phyloP scores from a whole-genome alignment of 2,329 filamentous ascomycete species.

The Diaporthe capsici region DNA sequence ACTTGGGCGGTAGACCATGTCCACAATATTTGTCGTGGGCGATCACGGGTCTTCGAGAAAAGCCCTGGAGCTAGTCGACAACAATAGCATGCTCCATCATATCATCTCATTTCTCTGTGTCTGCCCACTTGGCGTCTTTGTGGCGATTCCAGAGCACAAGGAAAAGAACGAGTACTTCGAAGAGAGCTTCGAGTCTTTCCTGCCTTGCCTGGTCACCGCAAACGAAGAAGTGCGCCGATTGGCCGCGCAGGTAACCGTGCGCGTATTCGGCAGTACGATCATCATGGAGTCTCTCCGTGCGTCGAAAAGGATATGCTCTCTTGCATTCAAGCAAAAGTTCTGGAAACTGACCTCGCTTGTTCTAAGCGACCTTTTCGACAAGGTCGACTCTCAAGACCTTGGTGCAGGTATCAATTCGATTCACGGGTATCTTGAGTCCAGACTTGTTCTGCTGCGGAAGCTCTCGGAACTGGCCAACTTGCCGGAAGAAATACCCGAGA shows the following conservation, averaged over 20 bases:
- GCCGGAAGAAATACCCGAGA: slow-evolving; percentile 68
- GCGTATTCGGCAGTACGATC: slow-evolving; percentile 59
- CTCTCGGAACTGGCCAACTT: slow-evolving; percentile 68
- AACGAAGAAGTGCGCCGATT: slow-evolving; percentile 64
- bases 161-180: slow-evolving; percentile 57
- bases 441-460: slow-evolving; percentile 63
- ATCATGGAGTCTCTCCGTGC: slow-evolving; percentile 54
- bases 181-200: slow-evolving; percentile 65
- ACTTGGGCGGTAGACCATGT: slow-evolving; percentile 52
- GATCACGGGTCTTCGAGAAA: slow-evolving; percentile 58
- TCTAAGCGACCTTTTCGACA: slow-evolving; percentile 65
- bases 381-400: slow-evolving; percentile 58
- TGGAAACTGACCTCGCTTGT: slow-evolving; percentile 68
- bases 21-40: slow-evolving; percentile 54
- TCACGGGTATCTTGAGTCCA: slow-evolving; percentile 69
- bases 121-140: slow-evolving; percentile 65
- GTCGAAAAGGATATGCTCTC: slow-evolving; percentile 54
- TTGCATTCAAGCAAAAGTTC: slow-evolving; percentile 59
- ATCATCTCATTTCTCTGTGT: slow-evolving; percentile 71
- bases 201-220: slow-evolving; percentile 67
- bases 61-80: slow-evolving; percentile 55
- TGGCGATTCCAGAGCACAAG: slow-evolving; percentile 54
- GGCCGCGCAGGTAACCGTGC: slow-evolving; percentile 62
- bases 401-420: slow-evolving; percentile 62
- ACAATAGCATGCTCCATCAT: slow-evolving; percentile 61